Conservation (phyloP, 202 grass and related monocot genomes). For the Zizania palustris region DNA sequence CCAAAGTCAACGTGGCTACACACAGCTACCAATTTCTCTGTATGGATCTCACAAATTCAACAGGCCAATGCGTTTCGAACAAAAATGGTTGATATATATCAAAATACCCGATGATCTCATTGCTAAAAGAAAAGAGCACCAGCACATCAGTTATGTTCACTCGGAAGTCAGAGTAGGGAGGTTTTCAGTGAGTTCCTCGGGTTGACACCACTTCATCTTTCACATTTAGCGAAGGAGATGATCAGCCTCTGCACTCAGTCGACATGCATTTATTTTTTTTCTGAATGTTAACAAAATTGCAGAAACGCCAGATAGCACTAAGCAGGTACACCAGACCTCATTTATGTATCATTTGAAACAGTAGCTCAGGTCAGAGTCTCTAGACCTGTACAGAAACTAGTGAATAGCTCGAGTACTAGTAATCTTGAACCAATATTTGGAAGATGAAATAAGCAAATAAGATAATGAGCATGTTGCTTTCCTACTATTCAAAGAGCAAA, state of each 20-base stretch:
- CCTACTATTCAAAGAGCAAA: not conserved
- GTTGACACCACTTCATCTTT: constrained; percentile 41
- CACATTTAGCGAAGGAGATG: constrained; percentile 50
- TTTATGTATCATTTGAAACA: constrained; percentile 17
- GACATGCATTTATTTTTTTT: constrained; percentile 32
- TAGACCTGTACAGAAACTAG: constrained; percentile 24
- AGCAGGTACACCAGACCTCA: constrained; percentile 25
- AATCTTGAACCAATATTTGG: constrained; percentile 4
- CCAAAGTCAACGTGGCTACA: not conserved
- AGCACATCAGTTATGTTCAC: constrained; percentile 5
- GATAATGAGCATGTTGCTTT: constrained; percentile 17
- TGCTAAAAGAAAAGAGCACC: not conserved
- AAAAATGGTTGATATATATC: not conserved
- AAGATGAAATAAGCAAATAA: not conserved
- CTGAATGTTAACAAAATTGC: constrained; percentile 42
- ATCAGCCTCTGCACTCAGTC: constrained; percentile 46
- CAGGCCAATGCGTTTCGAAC: constrained; percentile 3
- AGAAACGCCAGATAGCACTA: not conserved
- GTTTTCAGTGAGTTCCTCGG: constrained; percentile 35
- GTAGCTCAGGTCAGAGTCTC: constrained; percentile 33
- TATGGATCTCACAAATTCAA: no score
- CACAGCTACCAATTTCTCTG: no score
- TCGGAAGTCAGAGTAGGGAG: constrained; percentile 44
- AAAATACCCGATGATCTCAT: not conserved
- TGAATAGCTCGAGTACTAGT: constrained; percentile 38